Conservation (phyloP, 2,329 filamentous ascomycete species). For the Zelopaecilomyces penicillatus region DNA sequence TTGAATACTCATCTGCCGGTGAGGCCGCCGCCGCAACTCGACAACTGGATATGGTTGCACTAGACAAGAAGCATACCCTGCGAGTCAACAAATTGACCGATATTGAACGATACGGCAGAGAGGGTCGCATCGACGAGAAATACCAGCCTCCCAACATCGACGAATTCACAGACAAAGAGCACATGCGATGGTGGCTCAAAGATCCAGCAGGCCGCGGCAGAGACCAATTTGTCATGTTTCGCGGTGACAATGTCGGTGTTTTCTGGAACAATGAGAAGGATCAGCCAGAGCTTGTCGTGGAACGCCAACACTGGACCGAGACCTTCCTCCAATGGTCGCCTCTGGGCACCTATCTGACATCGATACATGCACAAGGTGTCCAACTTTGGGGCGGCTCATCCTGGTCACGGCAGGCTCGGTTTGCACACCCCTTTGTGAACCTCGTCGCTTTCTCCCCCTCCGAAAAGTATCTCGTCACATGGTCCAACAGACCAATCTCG, state of each 20-base stretch:
- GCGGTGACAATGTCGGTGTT: conserved; percentile 82
- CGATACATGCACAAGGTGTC: conserved; percentile 90
- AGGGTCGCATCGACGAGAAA: conserved; percentile 86
- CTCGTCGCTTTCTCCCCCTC: conserved; percentile 89
- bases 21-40: conserved; percentile 87
- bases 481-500: conserved; percentile 88
- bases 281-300: conserved; percentile 76
- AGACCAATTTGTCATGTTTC: conserved; percentile 94
- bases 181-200: conserved; percentile 85
- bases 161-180: conserved; percentile 84
- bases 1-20: conserved; percentile 86
- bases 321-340: conserved; percentile 98
- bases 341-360: conserved; percentile 85
- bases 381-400: conserved; percentile 91
- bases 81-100: conserved; percentile 97
- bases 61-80: conserved; percentile 95
- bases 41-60: conserved; percentile 72
- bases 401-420: conserved; percentile 86
- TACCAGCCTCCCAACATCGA: conserved; percentile 77
- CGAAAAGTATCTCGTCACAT: conserved; percentile 91
- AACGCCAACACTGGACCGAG: conserved; percentile 95
- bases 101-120: conserved; percentile 89
- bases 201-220: conserved; percentile 72
- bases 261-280: conserved; percentile 99
- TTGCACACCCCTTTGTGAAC: conserved; percentile 92